Evolutionary conservation across 1,284 basidiomycete genomes (phyloP).

Genomic region (Inonotus hispidus): DNA sequence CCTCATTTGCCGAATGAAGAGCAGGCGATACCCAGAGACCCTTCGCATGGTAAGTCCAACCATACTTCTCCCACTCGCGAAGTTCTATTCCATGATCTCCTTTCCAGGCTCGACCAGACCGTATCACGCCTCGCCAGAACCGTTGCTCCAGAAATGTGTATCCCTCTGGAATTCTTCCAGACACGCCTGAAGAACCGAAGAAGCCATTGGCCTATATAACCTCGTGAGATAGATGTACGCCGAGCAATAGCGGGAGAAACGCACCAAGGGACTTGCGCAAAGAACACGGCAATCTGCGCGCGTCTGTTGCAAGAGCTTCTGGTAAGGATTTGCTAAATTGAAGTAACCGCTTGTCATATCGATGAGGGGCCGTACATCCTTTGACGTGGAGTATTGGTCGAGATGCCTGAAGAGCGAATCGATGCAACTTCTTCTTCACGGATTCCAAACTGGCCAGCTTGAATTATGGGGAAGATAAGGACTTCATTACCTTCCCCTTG

Average conservation of each 20-base stretch:
- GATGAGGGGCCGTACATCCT: conserved; percentile 37
- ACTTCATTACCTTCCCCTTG: conserved; percentile 38
- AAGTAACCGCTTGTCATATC: conserved; percentile 96
- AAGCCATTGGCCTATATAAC: conserved; percentile 85
- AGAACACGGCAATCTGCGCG: conserved; percentile 70
- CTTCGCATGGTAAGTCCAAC: conserved; percentile 99
- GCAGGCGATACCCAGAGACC: conserved; percentile 83
- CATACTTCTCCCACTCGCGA: conserved; percentile 71
- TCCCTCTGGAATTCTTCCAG: conserved; percentile 89
- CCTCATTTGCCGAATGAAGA: conserved; percentile 20
- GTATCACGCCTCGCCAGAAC: conserved; percentile 70
- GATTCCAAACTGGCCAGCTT: conserved; percentile 79
- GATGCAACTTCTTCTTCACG: conserved; percentile 76
- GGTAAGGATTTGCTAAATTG: conserved; percentile 81
- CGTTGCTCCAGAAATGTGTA: conserved; percentile 86
- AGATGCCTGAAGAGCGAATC: conserved; percentile 51
- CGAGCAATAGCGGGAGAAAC: conserved; percentile 18
- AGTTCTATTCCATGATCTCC: conserved; percentile 45
- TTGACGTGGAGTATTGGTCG: conserved; percentile 13
- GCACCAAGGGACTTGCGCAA: conserved; percentile 81
- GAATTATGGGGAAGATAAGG: conserved; percentile 74
- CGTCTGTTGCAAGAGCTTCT: conserved; percentile 61
- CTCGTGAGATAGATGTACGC: neutral
- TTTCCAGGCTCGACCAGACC: conserved; percentile 46
- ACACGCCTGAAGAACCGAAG: conserved; percentile 83